phyloP scores from a whole-genome alignment of 2,329 filamentous ascomycete genomes.

The Paraconiothyrium brasiliense region DNA sequence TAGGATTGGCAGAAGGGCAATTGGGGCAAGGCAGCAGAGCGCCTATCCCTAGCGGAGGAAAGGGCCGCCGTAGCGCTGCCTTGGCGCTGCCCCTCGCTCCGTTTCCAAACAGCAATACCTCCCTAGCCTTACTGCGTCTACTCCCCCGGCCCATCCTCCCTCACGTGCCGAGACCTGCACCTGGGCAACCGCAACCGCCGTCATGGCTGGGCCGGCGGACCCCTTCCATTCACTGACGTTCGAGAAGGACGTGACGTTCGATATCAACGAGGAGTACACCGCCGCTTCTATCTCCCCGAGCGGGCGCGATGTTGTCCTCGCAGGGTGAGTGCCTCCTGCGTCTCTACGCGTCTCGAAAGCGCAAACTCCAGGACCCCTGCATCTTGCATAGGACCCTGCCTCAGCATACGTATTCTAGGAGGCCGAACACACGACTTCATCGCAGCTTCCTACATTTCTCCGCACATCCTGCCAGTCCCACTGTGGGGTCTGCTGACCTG shows the following conservation, averaged over 20 bases:
- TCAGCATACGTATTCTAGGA: neutral
- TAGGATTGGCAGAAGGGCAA: neutral
- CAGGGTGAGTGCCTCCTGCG: conserved; percentile 64
- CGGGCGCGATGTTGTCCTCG: conserved; percentile 88
- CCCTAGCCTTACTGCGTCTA: neutral
- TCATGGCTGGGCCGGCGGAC: conserved; percentile 47
- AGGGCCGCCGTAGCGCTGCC: neutral
- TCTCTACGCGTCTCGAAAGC: neutral
- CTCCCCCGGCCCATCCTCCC: conserved; percentile 15
- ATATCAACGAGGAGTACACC: conserved; percentile 79
- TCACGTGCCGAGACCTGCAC: conserved; percentile 24
- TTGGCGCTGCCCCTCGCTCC: neutral
- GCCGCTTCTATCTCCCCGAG: conserved; percentile 94
- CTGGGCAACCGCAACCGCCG: conserved; percentile 21
- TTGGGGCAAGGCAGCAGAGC: neutral
- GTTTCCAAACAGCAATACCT: neutral
- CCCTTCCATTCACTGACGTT: conserved; percentile 90
- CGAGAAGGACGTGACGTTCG: conserved; percentile 82
- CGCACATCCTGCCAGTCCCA: neutral
- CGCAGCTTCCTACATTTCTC: neutral
- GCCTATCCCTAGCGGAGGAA: neutral
- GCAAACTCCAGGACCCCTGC: neutral
- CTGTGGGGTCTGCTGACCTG: conserved; percentile 2
- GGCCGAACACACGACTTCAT: neutral
- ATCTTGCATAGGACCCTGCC: neutral